Conservation (phyloP, 495 filamentous ascomycete species). For the Tuber indicum region DNA sequence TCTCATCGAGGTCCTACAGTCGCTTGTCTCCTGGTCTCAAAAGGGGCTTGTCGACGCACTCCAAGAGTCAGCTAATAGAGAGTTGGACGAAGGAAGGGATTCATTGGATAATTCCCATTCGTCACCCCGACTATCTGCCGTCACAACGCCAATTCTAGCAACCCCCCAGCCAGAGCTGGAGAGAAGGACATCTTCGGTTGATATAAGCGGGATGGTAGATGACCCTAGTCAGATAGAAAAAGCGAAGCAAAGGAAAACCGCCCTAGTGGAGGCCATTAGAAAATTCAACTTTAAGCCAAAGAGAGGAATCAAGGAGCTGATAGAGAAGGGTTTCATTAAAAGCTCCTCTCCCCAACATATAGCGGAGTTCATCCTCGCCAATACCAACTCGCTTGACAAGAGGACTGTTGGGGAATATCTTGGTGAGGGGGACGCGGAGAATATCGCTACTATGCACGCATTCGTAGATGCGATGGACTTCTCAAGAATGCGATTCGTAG, state of each 20-base stretch:
- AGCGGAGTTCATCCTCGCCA: conserved; percentile 68
- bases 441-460: conserved; percentile 95
- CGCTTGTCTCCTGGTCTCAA: conserved; percentile 86
- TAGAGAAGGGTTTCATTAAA: conserved; percentile 78
- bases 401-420: conserved; percentile 88
- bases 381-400: conserved; percentile 74
- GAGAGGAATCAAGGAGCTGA: conserved; percentile 74
- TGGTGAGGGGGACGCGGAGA: conserved; percentile 83
- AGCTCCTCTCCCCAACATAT: conserved; percentile 73
- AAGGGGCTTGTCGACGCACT: conserved; percentile 59
- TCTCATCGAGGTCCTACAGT: conserved; percentile 78
- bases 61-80: conserved; percentile 28
- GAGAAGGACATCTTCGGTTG: conserved; percentile 15
- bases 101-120: conserved; percentile 29
- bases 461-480: conserved; percentile 97
- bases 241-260: conserved; percentile 88
- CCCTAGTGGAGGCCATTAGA: conserved; percentile 74
- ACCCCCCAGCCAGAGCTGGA: conserved; percentile 36
- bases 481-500: conserved; percentile 83
- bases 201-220: conserved; percentile 48
- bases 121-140: conserved; percentile 35
- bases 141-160: conserved; percentile 28
- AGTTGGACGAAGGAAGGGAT: conserved; percentile 31
- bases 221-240: conserved; percentile 88
- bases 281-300: conserved; percentile 99